A percentile compares a stretch with the other conserved stretches of the same genome.
Conservation (phyloP, 164 flowering plant genomes). For the Taxillus chinensis region DNA sequence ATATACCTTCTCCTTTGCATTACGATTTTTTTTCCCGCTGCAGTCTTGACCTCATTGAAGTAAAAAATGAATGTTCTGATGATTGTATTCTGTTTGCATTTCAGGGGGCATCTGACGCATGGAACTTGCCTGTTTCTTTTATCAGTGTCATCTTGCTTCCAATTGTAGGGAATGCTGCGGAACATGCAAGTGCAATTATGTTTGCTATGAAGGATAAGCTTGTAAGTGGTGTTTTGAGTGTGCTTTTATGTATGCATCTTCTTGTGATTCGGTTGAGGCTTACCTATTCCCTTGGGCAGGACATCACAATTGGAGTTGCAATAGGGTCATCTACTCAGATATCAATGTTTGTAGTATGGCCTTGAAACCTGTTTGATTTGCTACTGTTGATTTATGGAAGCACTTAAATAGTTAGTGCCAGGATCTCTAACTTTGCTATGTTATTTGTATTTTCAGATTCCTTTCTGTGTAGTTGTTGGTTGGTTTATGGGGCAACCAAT, state of each 20-base stretch:
- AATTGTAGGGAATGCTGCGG: slow-evolving; percentile 75
- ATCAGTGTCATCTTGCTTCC: slow-evolving; percentile 73
- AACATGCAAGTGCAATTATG: slow-evolving; percentile 77
- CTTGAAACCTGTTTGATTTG: neutral
- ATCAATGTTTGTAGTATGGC: slow-evolving; percentile 69
- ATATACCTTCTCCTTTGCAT: too few relatives aligned
- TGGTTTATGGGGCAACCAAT: slow-evolving; percentile 57
- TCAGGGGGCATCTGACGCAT: slow-evolving; percentile 65
- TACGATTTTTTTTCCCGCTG: too few relatives aligned
- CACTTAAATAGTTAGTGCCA: neutral
- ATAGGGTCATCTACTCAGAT: slow-evolving; percentile 76
- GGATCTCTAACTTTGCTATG: neutral
- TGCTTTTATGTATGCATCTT: neutral
- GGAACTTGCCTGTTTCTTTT: slow-evolving; percentile 67
- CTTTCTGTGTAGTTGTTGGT: slow-evolving; percentile 71
- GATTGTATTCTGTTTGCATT: slow-evolving; percentile 6
- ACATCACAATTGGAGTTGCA: slow-evolving; percentile 66
- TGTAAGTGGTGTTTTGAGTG: slow-evolving; percentile 25
- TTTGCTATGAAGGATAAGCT: slow-evolving; percentile 70
- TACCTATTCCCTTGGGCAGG: slow-evolving; percentile 23
- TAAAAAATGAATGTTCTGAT: neutral
- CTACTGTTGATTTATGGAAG: neutral
- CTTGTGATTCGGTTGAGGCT: neutral
- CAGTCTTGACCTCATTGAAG: too few relatives aligned
- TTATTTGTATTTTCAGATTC: slow-evolving; percentile 41